Evolutionary conservation across 2,329 filamentous ascomycete species (phyloP).

Genomic region (Fusarium algeriense): DNA sequence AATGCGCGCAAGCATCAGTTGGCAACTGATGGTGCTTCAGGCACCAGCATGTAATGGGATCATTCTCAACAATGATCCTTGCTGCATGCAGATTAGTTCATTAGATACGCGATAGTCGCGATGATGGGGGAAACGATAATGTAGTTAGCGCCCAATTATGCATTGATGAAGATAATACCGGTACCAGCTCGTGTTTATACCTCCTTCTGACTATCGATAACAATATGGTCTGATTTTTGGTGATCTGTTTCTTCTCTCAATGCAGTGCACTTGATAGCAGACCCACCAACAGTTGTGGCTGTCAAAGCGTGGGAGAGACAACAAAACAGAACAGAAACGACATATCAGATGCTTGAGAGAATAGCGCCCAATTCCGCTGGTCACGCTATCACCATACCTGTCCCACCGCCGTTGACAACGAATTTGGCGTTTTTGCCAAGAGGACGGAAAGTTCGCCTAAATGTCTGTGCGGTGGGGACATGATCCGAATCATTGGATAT

Average conservation of each 20-base stretch:
- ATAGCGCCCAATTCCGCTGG: background rate
- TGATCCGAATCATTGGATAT: background rate
- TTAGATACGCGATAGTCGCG: background rate
- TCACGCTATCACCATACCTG: background rate
- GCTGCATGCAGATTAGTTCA: background rate
- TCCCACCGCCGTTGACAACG: background rate
- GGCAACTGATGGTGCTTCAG: constrained; percentile 16
- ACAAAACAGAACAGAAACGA: too few species aligned
- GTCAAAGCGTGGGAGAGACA: background rate
- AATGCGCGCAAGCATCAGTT: constrained; percentile 37
- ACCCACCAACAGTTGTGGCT: background rate
- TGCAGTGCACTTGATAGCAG: background rate
- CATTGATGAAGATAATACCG: background rate
- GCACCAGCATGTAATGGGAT: background rate
- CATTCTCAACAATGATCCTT: background rate
- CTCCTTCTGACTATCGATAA: background rate
- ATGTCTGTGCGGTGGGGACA: background rate
- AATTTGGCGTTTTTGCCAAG: background rate
- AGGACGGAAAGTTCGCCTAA: background rate
- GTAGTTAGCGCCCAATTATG: background rate
- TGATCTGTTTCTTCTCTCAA: background rate
- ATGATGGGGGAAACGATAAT: background rate
- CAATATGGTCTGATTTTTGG: background rate
- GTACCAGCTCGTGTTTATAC: accelerated
- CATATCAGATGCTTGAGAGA: background rate